Conservation (phyloP, 73 alveolate genomes). For the Loxodes magnus region DNA sequence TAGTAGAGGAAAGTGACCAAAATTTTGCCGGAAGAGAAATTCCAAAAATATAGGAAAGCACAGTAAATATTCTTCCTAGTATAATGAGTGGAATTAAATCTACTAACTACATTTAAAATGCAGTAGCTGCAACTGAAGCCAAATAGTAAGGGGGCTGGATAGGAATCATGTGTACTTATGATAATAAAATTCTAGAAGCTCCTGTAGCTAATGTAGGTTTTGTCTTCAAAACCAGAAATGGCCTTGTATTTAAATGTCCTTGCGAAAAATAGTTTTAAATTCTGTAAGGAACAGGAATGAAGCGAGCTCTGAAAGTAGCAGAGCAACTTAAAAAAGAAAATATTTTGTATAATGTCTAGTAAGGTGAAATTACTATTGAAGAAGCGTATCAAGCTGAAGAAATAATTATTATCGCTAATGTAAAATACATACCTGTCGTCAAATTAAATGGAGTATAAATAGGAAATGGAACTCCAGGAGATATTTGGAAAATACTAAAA, state of each 20-base stretch:
- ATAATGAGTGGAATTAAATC: constrained; percentile 7
- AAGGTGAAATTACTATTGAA: constrained; percentile 5
- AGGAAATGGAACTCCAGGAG: constrained; percentile 1
- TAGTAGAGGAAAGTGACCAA: neutral
- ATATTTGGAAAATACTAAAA: too few relatives aligned
- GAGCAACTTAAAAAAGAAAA: neutral
- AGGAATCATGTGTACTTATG: neutral
- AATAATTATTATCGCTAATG: neutral
- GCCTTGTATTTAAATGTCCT: constrained; percentile 4
- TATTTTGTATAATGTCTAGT: neutral
- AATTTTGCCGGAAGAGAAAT: neutral
- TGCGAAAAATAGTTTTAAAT: constrained; percentile 5
- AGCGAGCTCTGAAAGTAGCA: neutral
- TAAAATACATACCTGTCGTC: neutral
- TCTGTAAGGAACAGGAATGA: neutral
- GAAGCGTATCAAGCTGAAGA: constrained; percentile 7
- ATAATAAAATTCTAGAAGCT: constrained; percentile 1
- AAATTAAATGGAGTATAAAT: neutral
- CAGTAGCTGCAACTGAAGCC: constrained; percentile 9
- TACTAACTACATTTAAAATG: neutral
- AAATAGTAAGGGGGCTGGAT: neutral
- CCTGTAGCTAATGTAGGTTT: neutral
- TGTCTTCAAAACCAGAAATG: neutral
- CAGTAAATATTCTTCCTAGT: constrained; percentile 9
- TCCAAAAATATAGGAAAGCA: neutral